Evolutionary conservation across 345 rosid genomes (phyloP).

Genomic region (Gossypium stocksii): DNA sequence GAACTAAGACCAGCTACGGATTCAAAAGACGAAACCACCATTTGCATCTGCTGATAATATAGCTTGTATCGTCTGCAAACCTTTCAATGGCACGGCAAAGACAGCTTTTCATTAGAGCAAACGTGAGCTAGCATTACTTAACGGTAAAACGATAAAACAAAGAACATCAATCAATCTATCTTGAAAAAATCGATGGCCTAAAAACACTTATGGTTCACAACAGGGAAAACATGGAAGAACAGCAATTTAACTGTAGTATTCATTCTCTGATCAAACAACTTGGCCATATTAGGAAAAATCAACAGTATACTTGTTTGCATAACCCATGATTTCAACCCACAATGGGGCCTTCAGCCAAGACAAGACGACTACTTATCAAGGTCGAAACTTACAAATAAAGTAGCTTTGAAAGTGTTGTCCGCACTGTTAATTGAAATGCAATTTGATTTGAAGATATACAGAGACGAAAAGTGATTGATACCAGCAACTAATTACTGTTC

Average conservation of each 20-base stretch:
- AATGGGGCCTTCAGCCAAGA: constrained; percentile 15
- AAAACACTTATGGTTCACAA: not conserved
- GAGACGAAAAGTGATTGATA: not conserved
- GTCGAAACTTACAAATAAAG: constrained; percentile 9
- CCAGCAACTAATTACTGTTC: not conserved
- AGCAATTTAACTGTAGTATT: constrained; percentile 11
- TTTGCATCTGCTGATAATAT: constrained; percentile 61
- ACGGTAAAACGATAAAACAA: not conserved
- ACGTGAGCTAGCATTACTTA: not conserved
- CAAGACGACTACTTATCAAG: constrained; percentile 11
- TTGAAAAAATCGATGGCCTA: not conserved
- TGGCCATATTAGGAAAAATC: constrained; percentile 11
- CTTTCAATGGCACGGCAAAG: constrained; percentile 25
- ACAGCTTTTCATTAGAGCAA: not conserved
- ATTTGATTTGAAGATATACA: constrained; percentile 3
- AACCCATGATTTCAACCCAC: constrained; percentile 14
- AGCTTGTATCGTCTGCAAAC: constrained; percentile 50
- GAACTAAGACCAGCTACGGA: constrained; percentile 55
- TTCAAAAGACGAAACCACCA: constrained; percentile 64
- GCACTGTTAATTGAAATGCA: constrained; percentile 20
- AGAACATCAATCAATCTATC: not conserved
- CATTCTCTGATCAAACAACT: constrained; percentile 2
- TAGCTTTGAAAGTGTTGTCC: constrained; percentile 17
- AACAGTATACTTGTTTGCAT: not conserved
- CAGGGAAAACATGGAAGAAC: not conserved